Base-by-base conservation (phyloP, 441 rosid species). In the Melianthus villosus region DNA sequence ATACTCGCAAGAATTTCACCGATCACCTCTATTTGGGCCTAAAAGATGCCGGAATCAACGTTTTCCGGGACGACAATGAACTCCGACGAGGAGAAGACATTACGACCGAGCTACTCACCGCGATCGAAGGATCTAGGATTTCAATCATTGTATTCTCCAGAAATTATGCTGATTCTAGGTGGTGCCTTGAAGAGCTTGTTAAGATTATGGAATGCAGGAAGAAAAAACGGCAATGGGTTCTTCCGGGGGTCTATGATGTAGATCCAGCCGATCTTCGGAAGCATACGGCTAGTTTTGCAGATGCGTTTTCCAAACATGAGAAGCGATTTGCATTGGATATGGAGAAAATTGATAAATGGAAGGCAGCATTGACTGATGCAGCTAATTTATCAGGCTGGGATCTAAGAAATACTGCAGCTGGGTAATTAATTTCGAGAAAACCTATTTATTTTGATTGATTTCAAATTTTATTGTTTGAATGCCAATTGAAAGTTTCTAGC, bases 321-420 rank as follows among this genome's bases (percentile, higher is more conserved):
- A 7, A 0, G 22, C 7, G 1, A 1, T 44, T 16, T 16, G 50
- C 14, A 11, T 7, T 0, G 16, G 40, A 44, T 18, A 9, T 0
- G 16, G 45, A 44, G 33, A 13, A 3, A 44, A 44, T 54, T 11
- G 26, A 1, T 1, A 17, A 44, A 6, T 62, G 67, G 67, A 56
- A 55, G 19, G 32, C 25, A 6, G 62, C 52, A 10, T 36, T 62
- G 62, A 25, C 28, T 2, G 51, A 56, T 30, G 59, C 51, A 1
- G 59, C 48, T 12, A 28, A 13, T 4, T 42, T 47, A 26, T 47
- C 62, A 3, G 67, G 59, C 10, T 62, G 62, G 62, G 52, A 40
- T 40, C 1, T 31, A 6, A 20, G 23, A 20, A 20, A 20, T 20
- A 20, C 6, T 2, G 23, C 23, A 2, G 23, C 2, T 20, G 23